Percentiles rank a stretch among this genome's conserved stretches.
phyloP scores from a whole-genome alignment of 345 rosid genomes.

The Dimocarpus longan region DNA sequence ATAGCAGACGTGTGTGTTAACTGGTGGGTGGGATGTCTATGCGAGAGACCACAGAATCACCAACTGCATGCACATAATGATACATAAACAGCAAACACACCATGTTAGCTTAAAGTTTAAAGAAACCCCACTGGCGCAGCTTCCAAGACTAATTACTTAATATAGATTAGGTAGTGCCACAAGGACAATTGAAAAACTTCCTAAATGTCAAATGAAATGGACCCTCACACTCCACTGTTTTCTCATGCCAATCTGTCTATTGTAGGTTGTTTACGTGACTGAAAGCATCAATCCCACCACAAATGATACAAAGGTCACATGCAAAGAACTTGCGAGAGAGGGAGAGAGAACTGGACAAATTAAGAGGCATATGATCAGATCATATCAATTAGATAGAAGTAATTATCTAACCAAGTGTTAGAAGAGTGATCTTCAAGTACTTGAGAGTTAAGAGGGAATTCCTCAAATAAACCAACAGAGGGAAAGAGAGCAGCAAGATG shows the following conservation, averaged over 20 bases:
- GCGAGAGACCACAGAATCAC: not conserved
- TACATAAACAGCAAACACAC: not conserved
- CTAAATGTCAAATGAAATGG: constrained; percentile 2
- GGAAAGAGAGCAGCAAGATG: not conserved
- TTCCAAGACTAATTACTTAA: not conserved
- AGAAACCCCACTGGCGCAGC: not conserved
- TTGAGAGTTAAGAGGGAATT: too few species aligned
- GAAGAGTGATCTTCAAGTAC: too few species aligned
- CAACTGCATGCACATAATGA: not conserved
- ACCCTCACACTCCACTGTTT: not conserved
- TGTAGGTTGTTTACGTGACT: not conserved
- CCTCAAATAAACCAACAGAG: not conserved
- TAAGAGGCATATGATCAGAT: too few species aligned
- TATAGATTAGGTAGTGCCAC: not conserved
- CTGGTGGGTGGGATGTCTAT: not conserved
- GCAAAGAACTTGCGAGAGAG: not conserved
- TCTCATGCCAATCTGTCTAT: not conserved
- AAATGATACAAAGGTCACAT: not conserved
- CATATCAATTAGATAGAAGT: too few species aligned
- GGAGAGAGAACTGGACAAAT: too few species aligned
- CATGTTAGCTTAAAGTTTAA: not conserved
- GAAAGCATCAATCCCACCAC: not conserved
- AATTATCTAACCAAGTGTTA: too few species aligned
- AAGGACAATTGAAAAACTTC: not conserved
- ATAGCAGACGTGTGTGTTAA: not conserved